These are phyloP conservation scores for Suillus luteus DNA, from an alignment of 768 basidiomycete species.

Conservation along the genomic window DNA sequence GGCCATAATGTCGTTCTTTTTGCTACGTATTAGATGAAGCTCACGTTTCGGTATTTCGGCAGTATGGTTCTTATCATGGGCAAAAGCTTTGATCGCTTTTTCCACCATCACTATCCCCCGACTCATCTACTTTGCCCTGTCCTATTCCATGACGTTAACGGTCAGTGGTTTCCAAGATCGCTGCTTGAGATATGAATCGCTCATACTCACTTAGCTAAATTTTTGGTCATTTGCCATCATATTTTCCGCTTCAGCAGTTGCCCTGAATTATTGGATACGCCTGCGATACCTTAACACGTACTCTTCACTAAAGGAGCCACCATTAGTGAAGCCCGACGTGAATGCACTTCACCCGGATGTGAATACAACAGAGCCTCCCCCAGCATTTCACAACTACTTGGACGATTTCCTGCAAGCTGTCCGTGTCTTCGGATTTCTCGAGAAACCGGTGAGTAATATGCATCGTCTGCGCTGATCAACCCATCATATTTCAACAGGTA, in stretches of 20 bases:
- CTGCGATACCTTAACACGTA: slow-evolving; percentile 79
- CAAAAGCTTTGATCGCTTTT: slow-evolving; percentile 71
- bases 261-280: slow-evolving; percentile 82
- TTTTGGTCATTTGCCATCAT: slow-evolving; percentile 89
- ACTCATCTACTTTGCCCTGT: slow-evolving; percentile 74
- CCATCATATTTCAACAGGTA: slow-evolving; percentile 48
- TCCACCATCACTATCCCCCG: slow-evolving; percentile 82
- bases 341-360: slow-evolving; percentile 92
- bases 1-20: slow-evolving; percentile 34
- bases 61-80: slow-evolving; percentile 87
- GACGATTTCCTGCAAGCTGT: slow-evolving; percentile 98
- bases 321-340: slow-evolving; percentile 78
- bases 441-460: slow-evolving; percentile 77
- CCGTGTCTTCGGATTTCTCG: slow-evolving; percentile 93
- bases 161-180: slow-evolving; percentile 42
- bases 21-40: slow-evolving; percentile 12
- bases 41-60: slow-evolving; percentile 8
- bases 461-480: not conserved
- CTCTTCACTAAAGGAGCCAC: slow-evolving; percentile 76
- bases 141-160: slow-evolving; percentile 88
- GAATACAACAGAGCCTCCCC: slow-evolving; percentile 68
- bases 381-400: slow-evolving; percentile 92
- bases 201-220: slow-evolving; percentile 59
- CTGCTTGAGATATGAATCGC: slow-evolving; percentile 7
- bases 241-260: slow-evolving; percentile 65